Conservation (phyloP, 2,329 filamentous ascomycete genomes). For the Colletotrichum endophyticum region DNA sequence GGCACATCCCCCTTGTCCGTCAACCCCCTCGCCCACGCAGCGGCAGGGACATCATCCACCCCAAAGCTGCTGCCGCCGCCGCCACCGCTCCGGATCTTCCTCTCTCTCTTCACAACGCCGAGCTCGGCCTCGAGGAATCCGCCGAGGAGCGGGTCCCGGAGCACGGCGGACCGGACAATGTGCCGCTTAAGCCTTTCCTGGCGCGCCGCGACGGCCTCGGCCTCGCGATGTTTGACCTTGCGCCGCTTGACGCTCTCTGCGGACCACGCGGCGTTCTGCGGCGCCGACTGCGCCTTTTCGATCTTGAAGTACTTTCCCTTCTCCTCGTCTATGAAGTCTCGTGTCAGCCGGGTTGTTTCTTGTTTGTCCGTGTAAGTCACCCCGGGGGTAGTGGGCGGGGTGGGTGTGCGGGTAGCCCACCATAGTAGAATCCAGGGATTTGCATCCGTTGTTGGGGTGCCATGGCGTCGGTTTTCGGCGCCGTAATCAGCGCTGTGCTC, state of each 20-base stretch:
- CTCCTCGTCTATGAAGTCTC: slow-evolving; percentile 45
- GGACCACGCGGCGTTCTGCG: slow-evolving; percentile 57
- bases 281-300: slow-evolving; percentile 60
- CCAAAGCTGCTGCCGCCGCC: neutral
- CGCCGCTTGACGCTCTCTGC: slow-evolving; percentile 63
- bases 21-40: slow-evolving; percentile 43
- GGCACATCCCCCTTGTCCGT: slow-evolving; percentile 44
- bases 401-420: slow-evolving; percentile 33
- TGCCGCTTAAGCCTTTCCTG: slow-evolving; percentile 37
- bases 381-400: neutral
- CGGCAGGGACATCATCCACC: slow-evolving; percentile 33
- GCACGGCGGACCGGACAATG: slow-evolving; percentile 38
- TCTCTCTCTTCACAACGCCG: slow-evolving; percentile 29
- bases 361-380: neutral
- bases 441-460: slow-evolving; percentile 25
- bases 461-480: neutral
- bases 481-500: neutral
- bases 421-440: slow-evolving; percentile 62
- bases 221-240: slow-evolving; percentile 46
- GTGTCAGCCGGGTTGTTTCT: neutral
- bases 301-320: slow-evolving; percentile 74
- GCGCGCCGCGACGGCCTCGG: slow-evolving; percentile 29
- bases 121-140: slow-evolving; percentile 38
- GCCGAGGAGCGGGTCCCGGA: slow-evolving; percentile 33
- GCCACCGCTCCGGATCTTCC: neutral